Base-by-base conservation (phyloP, 2,329 filamentous ascomycete genomes). In the Penicillium hesseltinei region DNA sequence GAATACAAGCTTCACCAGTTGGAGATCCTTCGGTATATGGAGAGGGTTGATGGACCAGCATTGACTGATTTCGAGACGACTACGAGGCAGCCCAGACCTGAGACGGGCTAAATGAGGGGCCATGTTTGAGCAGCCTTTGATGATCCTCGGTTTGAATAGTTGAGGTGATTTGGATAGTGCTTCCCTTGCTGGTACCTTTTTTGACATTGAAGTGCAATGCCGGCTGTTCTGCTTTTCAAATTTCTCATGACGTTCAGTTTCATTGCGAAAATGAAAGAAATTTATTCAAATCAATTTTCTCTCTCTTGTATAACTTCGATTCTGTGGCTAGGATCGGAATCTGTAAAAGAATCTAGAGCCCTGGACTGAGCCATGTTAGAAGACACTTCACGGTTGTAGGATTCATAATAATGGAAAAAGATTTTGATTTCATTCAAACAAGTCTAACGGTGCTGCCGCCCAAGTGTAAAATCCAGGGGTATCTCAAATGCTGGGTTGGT, bases 381-480 rank as follows among this genome's bases (percentile, higher is more conserved):
- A 11, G 42, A 44, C 23, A n/a, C 5, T 27, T n/a, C 5, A 27
- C 5, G 23, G 6, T 6, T 6, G 15, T 27, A 44, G 15, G 23
- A 44, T 27, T 11, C 39, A n/a, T 31, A 43, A 38, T 23, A 33
- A 21, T 23, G 13, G 39, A 13, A 42, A 31, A 42, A 53, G 2
- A 47, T 6, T 25, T 38, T 10, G n/a, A 35, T 42, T 29, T 43
- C 21, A 49, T 43, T 48, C 31, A 23, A 49, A 48, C 40, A 49
- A 44, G 31, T 57, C 59, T 61, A 56, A 55, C 25, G 38, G 29
- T 60, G 56, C 44, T 53, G 35, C 54, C 49, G 29, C 56, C 59
- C 53, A 54, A 53, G 45, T 52, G 47, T 52, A 55, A 56, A 57
- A 59, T 53, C 47, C 35, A 57, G 59, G 64, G 64, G 64, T 66